Conservation (phyloP, 208 protist genomes). For the Trypanosoma cruzi region DNA sequence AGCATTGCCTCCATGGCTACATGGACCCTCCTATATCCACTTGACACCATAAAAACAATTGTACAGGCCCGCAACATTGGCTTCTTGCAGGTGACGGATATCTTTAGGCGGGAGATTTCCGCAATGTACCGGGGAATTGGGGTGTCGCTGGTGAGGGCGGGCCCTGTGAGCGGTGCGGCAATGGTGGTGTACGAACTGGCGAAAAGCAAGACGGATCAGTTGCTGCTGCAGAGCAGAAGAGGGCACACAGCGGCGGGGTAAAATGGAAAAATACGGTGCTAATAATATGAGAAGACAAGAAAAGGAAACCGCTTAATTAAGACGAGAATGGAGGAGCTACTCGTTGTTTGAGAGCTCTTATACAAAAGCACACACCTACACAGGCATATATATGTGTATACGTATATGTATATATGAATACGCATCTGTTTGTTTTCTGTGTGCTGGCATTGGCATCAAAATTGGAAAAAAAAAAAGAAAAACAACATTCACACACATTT, state of each 20-base stretch:
- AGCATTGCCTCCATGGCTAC: constrained; percentile 66
- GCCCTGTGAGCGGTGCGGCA: constrained; percentile 68
- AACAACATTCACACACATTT: no score
- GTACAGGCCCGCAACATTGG: constrained; percentile 66
- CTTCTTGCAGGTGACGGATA: constrained; percentile 7
- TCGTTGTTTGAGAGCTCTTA: not conserved
- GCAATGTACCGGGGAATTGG: constrained; percentile 68
- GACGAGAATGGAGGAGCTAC: not conserved
- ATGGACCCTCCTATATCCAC: constrained; percentile 76
- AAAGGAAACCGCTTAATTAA: no score
- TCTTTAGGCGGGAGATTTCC: constrained; percentile 27
- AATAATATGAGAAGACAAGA: not conserved
- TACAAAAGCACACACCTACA: not conserved
- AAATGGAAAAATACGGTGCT: not conserved
- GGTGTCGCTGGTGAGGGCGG: constrained; percentile 72
- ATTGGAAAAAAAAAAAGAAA: not conserved
- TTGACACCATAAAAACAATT: constrained; percentile 89
- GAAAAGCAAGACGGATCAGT: constrained; percentile 17
- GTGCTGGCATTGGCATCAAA: not conserved
- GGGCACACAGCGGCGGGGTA: not conserved
- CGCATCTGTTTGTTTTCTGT: no score
- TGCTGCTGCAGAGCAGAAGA: not conserved
- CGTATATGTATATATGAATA: no score
- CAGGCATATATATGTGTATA: no score
- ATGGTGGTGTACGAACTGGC: constrained; percentile 81